Evolutionary conservation across 257 asterid genomes (phyloP), one percentile per base, ranked within the genome.

Genomic region (Striga asiatica): DNA sequence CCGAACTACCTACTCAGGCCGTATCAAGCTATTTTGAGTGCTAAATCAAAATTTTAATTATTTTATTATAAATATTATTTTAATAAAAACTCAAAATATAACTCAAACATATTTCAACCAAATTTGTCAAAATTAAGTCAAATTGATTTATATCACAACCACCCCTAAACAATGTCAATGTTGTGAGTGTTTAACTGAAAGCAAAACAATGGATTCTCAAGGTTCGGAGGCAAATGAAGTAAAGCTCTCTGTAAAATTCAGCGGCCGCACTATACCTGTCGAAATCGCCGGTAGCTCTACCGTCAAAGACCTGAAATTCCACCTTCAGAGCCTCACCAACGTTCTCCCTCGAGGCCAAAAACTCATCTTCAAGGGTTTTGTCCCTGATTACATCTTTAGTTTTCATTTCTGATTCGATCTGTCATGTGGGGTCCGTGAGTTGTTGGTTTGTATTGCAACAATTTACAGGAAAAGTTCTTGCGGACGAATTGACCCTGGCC

Each of bases 291-390:
- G 53, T 2, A 64, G 69, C 18, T 73, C 83, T 28, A 80, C 83
- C 59, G 62, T 87, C 64, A 81, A 76, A 62, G 78, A 84, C 55
- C 85, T 91, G 55, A 91, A 91, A 62, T 58, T 69, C 50, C 64
- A 64, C 24, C 92, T 87, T 62, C 95, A 78, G 65, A 66, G 76
- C 60, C 81, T 82, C 66, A 91, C 98, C 62, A 66, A 91, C 75
- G 98, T 87, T 65, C 96, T 91, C 51, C 72, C 85, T 62, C 96
- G 98, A 39, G 95, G 96, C 73, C 96, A 91, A 45, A 91, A 87
- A 69, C 95, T 91, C 76, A 87, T 91, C 14, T 87, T 35, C 71
- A 91, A 82, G 80, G 95, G 96, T 80, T 4, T 53, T 35, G n/a
- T 43, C 5, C 53, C 45, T 38, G n/a, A n/a, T n/a, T n/a, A n/a